Evolutionary conservation across 2,329 filamentous ascomycete species (phyloP), one percentile per base, ranked within the genome.

Genomic region (Anisogramma anomala): DNA sequence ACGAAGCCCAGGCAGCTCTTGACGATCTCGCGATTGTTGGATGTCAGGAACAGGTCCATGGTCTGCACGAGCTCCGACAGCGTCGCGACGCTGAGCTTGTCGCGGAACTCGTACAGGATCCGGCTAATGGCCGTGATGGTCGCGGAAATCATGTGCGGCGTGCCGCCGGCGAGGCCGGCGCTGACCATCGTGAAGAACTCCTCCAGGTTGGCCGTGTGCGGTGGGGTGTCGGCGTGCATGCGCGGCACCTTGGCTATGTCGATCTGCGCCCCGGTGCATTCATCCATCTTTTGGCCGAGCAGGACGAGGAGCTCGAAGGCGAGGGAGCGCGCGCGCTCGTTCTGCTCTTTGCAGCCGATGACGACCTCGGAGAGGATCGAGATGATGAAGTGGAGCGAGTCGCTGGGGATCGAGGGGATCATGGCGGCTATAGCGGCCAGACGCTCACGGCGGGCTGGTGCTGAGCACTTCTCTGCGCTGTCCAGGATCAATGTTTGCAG

Each of bases 171-270:
- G 39, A 98, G 74, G 64, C 91, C 91, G 36, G 91, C 91, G 50
- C 85, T 94, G 22, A 96, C 84, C 91, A 98, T 98, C 41, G 89
- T 95, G 66, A 96, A 85, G 64, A 87, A 96, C 61, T 96, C 91
- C 55, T 96, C 89, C 27, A 98, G 74, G 31, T 74, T 88, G 15
- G 91, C 89, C 3, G 75, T 69, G 3, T 82, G 87, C 23, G 79
- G 68, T 2, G 84, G 81, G 0, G 87, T 82, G 58, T 93, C 79
- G 35, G 74, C 66, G 3, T 85, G 75, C 86, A 96, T 94, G 58
- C 89, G 79, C 2, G 85, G 74, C 3, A 95, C 83, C 57, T 89
- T 85, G 51, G 77, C 80, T 60, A 94, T 93, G 53, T 89, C 74
- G 48, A 98, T 91, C 36, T 72, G 69, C 27, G 79, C 79, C 3